These are phyloP conservation scores for Wickerhamomyces bisporus DNA, from an alignment of 805 yeast genomes.

Conservation along the genomic window DNA sequence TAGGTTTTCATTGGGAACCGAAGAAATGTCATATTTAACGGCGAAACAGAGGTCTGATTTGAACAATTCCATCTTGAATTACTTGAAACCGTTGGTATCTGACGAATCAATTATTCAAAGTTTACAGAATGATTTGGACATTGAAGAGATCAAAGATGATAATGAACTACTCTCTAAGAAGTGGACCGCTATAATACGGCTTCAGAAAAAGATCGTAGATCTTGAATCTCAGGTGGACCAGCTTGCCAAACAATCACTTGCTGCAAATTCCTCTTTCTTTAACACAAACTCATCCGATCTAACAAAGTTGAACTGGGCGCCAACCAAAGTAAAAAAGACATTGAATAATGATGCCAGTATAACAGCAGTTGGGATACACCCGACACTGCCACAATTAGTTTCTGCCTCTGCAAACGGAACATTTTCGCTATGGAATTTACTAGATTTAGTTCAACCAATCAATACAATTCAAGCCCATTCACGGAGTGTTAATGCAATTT, in stretches of 20 bases:
- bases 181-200: conserved; percentile 80
- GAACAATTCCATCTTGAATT: conserved; percentile 43
- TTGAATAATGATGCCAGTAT: conserved; percentile 42
- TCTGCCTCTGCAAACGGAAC: conserved; percentile 66
- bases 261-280: conserved; percentile 27
- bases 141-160: conserved; percentile 20
- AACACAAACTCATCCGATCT: conserved; percentile 11
- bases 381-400: conserved; percentile 57
- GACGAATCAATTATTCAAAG: conserved; percentile 5
- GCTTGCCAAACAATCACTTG: conserved; percentile 41
- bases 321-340: conserved; percentile 21
- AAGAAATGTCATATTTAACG: conserved; percentile 29
- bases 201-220: conserved; percentile 70
- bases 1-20: no score
- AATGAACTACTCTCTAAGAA: conserved; percentile 56
- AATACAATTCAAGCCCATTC: conserved; percentile 71
- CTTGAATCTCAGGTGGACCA: conserved; percentile 55
- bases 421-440: conserved; percentile 64
- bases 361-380: conserved; percentile 67
- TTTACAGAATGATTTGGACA: conserved; percentile 20
- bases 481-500: conserved; percentile 54
- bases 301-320: conserved; percentile 21
- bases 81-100: conserved; percentile 31
- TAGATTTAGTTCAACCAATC: conserved; percentile 57
- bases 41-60: conserved; percentile 41